These are phyloP conservation scores for Globisporangium spinosum DNA, from an alignment of 352 stramenopile genomes.

Conservation along the genomic window DNA sequence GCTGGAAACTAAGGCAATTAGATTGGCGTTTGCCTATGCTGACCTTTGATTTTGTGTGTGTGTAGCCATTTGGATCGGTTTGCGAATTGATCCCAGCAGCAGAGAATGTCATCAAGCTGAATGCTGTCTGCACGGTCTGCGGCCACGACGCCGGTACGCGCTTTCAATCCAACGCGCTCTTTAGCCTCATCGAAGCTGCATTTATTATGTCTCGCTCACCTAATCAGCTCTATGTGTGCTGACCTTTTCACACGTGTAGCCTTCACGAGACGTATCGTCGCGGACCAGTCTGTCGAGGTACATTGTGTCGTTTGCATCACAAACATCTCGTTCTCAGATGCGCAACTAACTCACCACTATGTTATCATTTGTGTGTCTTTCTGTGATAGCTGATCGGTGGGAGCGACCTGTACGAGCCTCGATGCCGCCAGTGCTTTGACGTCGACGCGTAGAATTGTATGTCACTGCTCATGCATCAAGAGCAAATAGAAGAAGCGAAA, in stretches of 20 bases:
- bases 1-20: not conserved
- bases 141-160: slow-evolving; percentile 58
- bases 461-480: not conserved
- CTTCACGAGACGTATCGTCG: slow-evolving; percentile 72
- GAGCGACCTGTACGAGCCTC: slow-evolving; percentile 74
- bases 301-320: not conserved
- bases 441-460: slow-evolving; percentile 5
- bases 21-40: not conserved
- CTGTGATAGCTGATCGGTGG: slow-evolving; percentile 62
- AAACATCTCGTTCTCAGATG: not conserved
- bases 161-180: not conserved
- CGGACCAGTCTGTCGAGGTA: slow-evolving; percentile 69
- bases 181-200: not conserved
- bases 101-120: slow-evolving; percentile 82
- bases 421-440: slow-evolving; percentile 75
- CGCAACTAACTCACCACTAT: not conserved
- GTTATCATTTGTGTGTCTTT: not conserved
- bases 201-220: not conserved
- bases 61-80: slow-evolving; percentile 68
- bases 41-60: slow-evolving; percentile 2
- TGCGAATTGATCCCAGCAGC: slow-evolving; percentile 67
- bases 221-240: slow-evolving; percentile 6
- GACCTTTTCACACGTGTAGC: slow-evolving; percentile 23
- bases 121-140: slow-evolving; percentile 78
- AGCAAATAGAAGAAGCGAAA: not conserved